Evolutionary conservation across 306 rosid species (phyloP).

Genomic region (Lathyrus oleraceus): DNA sequence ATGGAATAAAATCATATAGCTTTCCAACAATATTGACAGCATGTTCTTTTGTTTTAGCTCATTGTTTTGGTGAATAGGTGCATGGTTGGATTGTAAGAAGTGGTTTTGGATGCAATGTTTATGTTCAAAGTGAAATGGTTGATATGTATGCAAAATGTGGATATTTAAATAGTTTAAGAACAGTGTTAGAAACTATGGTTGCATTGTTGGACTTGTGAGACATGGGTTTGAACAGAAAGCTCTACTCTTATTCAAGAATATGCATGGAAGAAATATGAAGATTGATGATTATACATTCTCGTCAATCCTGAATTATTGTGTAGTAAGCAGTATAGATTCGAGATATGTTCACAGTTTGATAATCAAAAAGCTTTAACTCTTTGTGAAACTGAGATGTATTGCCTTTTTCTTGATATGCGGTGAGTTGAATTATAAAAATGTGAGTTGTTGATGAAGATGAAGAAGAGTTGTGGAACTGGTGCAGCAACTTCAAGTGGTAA

Average conservation of each 20-base stretch:
- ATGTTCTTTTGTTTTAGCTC: conserved; percentile 54
- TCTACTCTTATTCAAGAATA: conserved; percentile 57
- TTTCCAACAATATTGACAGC: conserved; percentile 87
- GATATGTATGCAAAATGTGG: conserved; percentile 89
- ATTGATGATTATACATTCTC: conserved; percentile 80
- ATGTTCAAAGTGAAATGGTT: conserved; percentile 82
- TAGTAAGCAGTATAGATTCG: conserved; percentile 40
- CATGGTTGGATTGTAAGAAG: conserved; percentile 63
- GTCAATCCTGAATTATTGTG: conserved; percentile 67
- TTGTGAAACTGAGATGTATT: no score
- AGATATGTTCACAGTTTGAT: conserved; percentile 64
- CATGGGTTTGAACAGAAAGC: conserved; percentile 68
- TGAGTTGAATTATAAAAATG: no score
- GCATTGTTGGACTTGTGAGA: conserved; percentile 82
- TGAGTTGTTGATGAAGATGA: no score
- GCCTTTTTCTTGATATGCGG: no score
- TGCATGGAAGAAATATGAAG: conserved; percentile 69
- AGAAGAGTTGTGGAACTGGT: no score
- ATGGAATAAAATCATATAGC: conserved; percentile 74
- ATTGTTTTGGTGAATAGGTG: conserved; percentile 73
- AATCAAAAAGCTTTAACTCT: no score
- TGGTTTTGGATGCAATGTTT: conserved; percentile 71
- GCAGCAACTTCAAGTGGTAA: no score
- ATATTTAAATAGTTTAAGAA: conserved; percentile 53
- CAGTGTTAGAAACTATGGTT: conserved; percentile 62